Evolutionary conservation across 2,329 filamentous ascomycete species (phyloP), one percentile per base, ranked within the genome.

Genomic region (Fusarium sterilihyphosum): DNA sequence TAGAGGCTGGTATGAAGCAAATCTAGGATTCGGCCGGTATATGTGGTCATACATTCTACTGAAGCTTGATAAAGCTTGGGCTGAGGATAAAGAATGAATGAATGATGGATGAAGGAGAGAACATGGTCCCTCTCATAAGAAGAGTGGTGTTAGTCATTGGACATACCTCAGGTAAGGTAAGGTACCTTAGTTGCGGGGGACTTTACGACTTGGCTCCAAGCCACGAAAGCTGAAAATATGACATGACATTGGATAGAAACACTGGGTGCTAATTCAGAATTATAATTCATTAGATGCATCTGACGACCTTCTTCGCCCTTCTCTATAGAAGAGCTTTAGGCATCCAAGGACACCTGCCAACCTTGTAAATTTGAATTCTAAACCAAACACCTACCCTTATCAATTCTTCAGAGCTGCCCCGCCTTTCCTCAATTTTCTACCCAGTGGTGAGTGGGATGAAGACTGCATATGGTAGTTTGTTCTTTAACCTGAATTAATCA

Each of bases 351-450:
- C 11, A 37, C 31, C n/a, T 35, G 6, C n/a, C 13, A 11, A 52
- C 17, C n/a, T 52, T 24, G 17, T 52, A n/a, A 24, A 24, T 14
- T 47, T 52, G 35, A 61, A 35, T 60, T 57, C 37, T 61, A 35
- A 7, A 54, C 35, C 38, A n/a, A 41, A 33, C 33, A 52, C 26
- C 26, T 49, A 3, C 29, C 8, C 11, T 37, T 18, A 26, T 44
- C 65, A 49, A 53, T 22, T 64, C 29, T 18, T 38, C 44, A 57
- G 40, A n/a, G 24, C 52, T 74, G 67, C 71, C 71, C 71, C 71
- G 65, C 71, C 60, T 65, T 74, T 72, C n/a, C 47, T 43, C 26
- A n/a, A 46, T 65, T 74, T 74, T 74, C 69, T 71, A 49, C 44
- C 50, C 29, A 43, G 50, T 59, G 52, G 63, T 50, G 41, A n/a